Conservation (phyloP, 1,284 basidiomycete species). For the Malassezia dermatis region DNA sequence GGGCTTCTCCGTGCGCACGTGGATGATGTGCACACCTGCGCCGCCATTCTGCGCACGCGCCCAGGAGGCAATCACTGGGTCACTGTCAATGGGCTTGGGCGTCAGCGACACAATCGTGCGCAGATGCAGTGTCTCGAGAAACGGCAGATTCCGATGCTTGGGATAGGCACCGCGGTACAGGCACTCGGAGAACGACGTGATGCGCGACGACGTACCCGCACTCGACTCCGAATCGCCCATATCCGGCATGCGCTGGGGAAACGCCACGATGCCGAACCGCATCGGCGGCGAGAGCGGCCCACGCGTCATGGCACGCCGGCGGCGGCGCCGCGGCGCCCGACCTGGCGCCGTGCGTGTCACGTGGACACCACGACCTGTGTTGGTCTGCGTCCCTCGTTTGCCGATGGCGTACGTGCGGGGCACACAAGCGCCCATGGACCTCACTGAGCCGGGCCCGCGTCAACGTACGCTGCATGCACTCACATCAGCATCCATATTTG, state of each 20-base stretch:
- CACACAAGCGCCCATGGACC: conserved; percentile 36
- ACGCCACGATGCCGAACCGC: conserved; percentile 34
- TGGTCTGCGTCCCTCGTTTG: neutral
- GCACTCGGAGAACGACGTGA: conserved; percentile 19
- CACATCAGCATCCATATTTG: conserved; percentile 12
- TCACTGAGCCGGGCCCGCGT: conserved; percentile 24
- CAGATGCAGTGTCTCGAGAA: conserved; percentile 35
- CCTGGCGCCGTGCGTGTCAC: conserved; percentile 4
- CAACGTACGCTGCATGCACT: conserved; percentile 18
- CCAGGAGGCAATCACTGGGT: conserved; percentile 27
- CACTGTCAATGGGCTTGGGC: conserved; percentile 36
- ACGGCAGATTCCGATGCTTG: conserved; percentile 35
- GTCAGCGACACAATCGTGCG: conserved; percentile 41
- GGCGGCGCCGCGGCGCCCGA: neutral
- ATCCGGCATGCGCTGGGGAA: conserved; percentile 10
- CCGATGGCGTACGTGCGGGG: conserved; percentile 20
- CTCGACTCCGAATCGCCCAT: conserved; percentile 3
- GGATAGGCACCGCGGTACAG: conserved; percentile 45
- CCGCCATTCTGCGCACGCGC: conserved; percentile 12
- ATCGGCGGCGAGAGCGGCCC: conserved; percentile 31
- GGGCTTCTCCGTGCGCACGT: conserved; percentile 39
- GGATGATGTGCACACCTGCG: conserved; percentile 23
- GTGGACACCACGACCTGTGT: conserved; percentile 1
- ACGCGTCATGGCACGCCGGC: neutral
- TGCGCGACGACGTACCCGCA: neutral